Percentiles rank a stretch among this genome's conserved stretches.
phyloP scores from a whole-genome alignment of 345 rosid genomes.

The Gossypium mustelinum region DNA sequence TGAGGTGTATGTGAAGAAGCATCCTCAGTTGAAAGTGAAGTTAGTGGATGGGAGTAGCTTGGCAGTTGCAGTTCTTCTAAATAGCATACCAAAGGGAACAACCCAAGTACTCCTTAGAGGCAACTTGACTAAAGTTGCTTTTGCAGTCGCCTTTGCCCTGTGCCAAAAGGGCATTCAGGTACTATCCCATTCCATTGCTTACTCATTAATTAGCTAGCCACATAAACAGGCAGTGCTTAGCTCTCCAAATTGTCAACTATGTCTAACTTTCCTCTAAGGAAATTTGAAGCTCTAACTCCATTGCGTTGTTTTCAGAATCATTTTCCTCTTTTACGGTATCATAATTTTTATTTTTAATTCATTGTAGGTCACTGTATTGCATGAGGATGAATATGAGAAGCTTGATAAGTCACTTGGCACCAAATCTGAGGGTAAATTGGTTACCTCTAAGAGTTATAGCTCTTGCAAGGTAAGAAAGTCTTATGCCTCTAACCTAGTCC shows the following conservation, averaged over 20 bases:
- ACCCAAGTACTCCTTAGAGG: slow-evolving; percentile 46
- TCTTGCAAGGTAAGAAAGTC: slow-evolving; percentile 29
- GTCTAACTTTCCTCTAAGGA: no score
- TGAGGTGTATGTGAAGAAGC: neutral
- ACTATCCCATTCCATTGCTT: neutral
- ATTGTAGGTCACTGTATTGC: slow-evolving; percentile 21
- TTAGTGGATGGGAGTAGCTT: neutral
- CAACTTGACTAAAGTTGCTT: slow-evolving; percentile 47
- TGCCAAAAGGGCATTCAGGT: slow-evolving; percentile 37
- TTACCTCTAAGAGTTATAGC: slow-evolving; percentile 24
- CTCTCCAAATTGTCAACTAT: no score
- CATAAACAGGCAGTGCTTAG: no score
- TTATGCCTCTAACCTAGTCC: neutral
- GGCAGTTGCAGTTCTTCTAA: slow-evolving; percentile 30
- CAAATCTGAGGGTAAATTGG: slow-evolving; percentile 18
- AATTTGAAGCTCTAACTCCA: no score
- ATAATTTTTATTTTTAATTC: no score
- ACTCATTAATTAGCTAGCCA: no score
- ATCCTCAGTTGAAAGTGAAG: neutral
- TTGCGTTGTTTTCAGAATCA: no score
- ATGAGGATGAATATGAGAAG: slow-evolving; percentile 31
- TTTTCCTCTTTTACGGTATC: no score
- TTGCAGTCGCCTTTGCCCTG: slow-evolving; percentile 36
- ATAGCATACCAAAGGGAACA: slow-evolving; percentile 52
- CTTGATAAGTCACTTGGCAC: slow-evolving; percentile 29